Percentiles rank a stretch among this genome's conserved stretches.
phyloP scores from a whole-genome alignment of 495 filamentous ascomycete genomes.

The Aspergillus carlsbadensis region DNA sequence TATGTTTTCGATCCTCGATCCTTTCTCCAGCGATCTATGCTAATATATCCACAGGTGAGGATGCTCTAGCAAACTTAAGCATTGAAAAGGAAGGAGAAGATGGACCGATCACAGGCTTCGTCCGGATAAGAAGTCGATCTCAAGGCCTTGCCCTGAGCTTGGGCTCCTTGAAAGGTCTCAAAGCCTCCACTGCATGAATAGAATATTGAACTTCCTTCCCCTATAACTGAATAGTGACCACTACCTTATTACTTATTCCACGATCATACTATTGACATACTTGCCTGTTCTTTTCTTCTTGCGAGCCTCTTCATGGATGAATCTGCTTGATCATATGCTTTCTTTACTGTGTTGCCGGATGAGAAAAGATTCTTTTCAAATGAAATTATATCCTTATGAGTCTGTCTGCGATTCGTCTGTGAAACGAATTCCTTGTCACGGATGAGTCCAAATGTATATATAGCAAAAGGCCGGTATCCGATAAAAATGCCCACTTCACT shows the following conservation, averaged over 20 bases:
- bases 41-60: slow-evolving; percentile 72
- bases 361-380: slow-evolving; percentile 24
- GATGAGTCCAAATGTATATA: too few species aligned
- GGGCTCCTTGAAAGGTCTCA: slow-evolving; percentile 92
- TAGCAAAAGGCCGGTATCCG: too few species aligned
- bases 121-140: slow-evolving; percentile 95
- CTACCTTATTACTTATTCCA: slow-evolving; percentile 17
- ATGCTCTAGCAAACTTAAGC: slow-evolving; percentile 94
- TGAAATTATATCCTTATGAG: slow-evolving; percentile 13
- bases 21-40: slow-evolving; percentile 1
- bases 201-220: slow-evolving; percentile 17
- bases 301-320: slow-evolving; percentile 27
- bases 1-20: slow-evolving; percentile 49
- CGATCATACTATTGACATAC: slow-evolving; percentile 11
- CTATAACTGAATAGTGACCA: slow-evolving; percentile 26
- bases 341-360: slow-evolving; percentile 33
- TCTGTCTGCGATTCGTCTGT: neutral
- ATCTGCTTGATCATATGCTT: slow-evolving; percentile 33
- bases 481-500: too few species aligned
- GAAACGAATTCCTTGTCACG: too few species aligned
- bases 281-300: slow-evolving; percentile 24
- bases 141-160: slow-evolving; percentile 94
- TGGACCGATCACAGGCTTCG: slow-evolving; percentile 96
- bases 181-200: slow-evolving; percentile 52
- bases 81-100: slow-evolving; percentile 97